Conservation (phyloP, 441 rosid genomes). For the Gossypium laxum region DNA sequence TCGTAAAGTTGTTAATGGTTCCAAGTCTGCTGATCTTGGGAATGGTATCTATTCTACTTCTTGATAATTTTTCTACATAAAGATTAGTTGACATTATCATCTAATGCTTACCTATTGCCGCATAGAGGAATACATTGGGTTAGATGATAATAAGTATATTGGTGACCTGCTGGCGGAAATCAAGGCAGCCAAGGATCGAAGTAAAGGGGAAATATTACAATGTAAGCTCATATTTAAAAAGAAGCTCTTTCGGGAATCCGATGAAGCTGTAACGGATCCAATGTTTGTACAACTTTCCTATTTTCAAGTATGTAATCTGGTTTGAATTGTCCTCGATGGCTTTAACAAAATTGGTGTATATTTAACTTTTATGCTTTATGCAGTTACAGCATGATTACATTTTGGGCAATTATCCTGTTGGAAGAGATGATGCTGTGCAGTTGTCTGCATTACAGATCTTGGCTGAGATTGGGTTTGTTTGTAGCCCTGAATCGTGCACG, state of each 20-base stretch:
- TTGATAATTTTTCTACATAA: constrained; percentile 9
- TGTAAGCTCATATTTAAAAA: constrained; percentile 82
- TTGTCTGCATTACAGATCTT: constrained; percentile 90
- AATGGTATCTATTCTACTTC: constrained; percentile 45
- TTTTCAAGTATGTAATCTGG: constrained; percentile 63
- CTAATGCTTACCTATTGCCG: constrained; percentile 24
- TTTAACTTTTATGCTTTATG: constrained; percentile 24
- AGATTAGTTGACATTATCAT: constrained; percentile 13
- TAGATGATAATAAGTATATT: constrained; percentile 91
- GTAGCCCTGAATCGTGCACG: constrained; percentile 89
- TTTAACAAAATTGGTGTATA: background rate
- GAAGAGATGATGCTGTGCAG: constrained; percentile 97
- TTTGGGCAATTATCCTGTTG: constrained; percentile 92
- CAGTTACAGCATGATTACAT: constrained; percentile 97
- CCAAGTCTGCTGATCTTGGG: constrained; percentile 80
- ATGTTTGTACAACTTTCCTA: constrained; percentile 93
- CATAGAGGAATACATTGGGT: constrained; percentile 83
- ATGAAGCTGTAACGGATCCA: constrained; percentile 83
- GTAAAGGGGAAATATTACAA: constrained; percentile 91
- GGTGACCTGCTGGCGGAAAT: constrained; percentile 88
- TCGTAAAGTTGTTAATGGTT: constrained; percentile 81
- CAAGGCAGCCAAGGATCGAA: constrained; percentile 81
- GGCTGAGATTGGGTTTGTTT: constrained; percentile 81
- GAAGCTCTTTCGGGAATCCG: constrained; percentile 91
- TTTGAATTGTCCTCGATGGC: constrained; percentile 4